Percentiles rank a stretch among this genome's conserved stretches.
Evolutionary conservation across 805 yeast species (phyloP).

Genomic region (Candida quercuum): DNA sequence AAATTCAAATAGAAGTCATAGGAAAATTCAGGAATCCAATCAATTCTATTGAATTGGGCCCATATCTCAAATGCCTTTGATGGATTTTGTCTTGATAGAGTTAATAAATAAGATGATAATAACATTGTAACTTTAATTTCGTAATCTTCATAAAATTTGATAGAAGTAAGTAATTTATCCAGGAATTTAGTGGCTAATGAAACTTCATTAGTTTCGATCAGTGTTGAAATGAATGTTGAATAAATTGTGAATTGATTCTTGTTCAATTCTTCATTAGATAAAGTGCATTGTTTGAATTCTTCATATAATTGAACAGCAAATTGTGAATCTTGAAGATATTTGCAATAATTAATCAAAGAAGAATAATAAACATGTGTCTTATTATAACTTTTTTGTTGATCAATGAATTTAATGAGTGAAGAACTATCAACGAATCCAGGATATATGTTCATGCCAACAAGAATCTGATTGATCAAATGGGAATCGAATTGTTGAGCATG

Average conservation of each 20-base stretch:
- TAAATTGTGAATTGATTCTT: constrained; percentile 44
- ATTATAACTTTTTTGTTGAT: constrained; percentile 17
- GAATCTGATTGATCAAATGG: constrained; percentile 38
- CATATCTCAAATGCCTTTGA: constrained; percentile 31
- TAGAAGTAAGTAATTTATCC: constrained; percentile 46
- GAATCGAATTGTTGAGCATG: constrained; percentile 40
- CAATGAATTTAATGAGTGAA: constrained; percentile 28
- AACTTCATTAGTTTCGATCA: constrained; percentile 45
- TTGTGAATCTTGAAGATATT: constrained; percentile 29
- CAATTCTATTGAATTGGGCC: constrained; percentile 30
- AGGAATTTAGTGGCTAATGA: constrained; percentile 50
- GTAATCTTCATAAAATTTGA: constrained; percentile 30
- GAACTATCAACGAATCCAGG: constrained; percentile 30
- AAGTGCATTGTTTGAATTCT: constrained; percentile 26
- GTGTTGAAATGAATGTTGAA: constrained; percentile 43
- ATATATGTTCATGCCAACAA: constrained; percentile 39
- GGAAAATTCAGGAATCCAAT: constrained; percentile 37
- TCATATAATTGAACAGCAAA: constrained; percentile 37
- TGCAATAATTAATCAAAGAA: constrained; percentile 35
- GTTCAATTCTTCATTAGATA: constrained; percentile 15
- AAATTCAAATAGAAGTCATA: constrained; percentile 31
- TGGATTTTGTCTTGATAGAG: constrained; percentile 30
- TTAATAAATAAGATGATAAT: constrained; percentile 38
- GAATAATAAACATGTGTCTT: constrained; percentile 32
- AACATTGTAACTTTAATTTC: constrained; percentile 33